Conservation (phyloP, 2,329 filamentous ascomycete genomes). For the Paraconiothyrium brasiliense region DNA sequence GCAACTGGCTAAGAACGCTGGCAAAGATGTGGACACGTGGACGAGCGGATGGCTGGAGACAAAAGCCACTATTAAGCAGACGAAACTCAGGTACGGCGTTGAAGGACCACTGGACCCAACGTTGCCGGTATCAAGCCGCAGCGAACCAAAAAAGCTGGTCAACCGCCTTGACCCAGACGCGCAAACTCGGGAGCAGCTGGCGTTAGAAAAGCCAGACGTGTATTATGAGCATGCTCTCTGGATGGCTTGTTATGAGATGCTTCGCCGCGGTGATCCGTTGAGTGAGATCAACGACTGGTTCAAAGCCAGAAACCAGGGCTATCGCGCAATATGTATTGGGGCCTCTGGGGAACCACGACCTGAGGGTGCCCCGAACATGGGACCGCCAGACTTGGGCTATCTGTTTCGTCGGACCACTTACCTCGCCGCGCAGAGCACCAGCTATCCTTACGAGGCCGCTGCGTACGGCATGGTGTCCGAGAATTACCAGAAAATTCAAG, state of each 20-base stretch:
- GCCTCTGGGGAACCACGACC: conserved; percentile 65
- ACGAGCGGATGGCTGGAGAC: conserved; percentile 93
- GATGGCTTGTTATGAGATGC: conserved; percentile 92
- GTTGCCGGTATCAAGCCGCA: conserved; percentile 57
- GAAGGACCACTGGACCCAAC: conserved; percentile 38
- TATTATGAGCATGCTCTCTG: conserved; percentile 91
- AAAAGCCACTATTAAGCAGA: conserved; percentile 85
- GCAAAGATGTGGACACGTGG: conserved; percentile 71
- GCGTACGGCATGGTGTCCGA: conserved; percentile 92
- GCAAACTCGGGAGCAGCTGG: conserved; percentile 77
- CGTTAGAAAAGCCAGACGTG: conserved; percentile 82
- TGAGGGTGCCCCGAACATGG: conserved; percentile 51
- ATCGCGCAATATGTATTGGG: conserved; percentile 86
- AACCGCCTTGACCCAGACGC: conserved; percentile 95
- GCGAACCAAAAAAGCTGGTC: conserved; percentile 70
- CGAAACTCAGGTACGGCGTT: conserved; percentile 74
- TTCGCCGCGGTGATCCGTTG: conserved; percentile 82
- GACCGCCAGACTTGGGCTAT: conserved; percentile 52
- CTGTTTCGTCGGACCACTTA: conserved; percentile 84
- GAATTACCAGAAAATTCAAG: conserved; percentile 79
- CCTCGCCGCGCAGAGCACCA: conserved; percentile 73
- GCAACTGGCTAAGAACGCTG: conserved; percentile 75
- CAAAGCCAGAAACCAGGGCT: conserved; percentile 82
- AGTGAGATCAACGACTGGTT: conserved; percentile 85
- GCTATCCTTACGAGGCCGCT: conserved; percentile 82